Evolutionary conservation across 2,329 filamentous ascomycete genomes (phyloP).

Genomic region (Clarireedia sp.): DNA sequence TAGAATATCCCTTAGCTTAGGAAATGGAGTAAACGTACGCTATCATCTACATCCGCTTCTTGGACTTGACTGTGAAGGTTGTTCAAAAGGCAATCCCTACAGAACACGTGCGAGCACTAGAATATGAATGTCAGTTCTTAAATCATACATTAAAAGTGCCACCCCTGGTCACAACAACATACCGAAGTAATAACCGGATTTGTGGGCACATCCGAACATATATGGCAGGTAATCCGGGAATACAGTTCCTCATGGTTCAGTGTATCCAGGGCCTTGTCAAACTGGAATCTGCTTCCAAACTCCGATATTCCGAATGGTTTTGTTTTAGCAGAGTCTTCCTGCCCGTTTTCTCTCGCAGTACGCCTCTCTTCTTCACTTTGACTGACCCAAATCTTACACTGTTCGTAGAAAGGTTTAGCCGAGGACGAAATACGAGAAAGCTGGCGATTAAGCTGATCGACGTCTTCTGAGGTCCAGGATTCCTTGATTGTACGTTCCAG

Average conservation of each 20-base stretch:
- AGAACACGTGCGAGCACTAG: conserved; percentile 48
- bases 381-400: conserved; percentile 23
- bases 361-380: conserved; percentile 3
- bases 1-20: background rate
- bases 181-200: conserved; percentile 36
- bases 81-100: conserved; percentile 37
- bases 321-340: conserved; percentile 1
- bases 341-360: background rate
- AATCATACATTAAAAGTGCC: background rate
- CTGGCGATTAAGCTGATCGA: conserved; percentile 12
- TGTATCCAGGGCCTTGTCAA: conserved; percentile 27
- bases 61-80: conserved; percentile 15
- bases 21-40: background rate
- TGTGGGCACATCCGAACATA: conserved; percentile 35
- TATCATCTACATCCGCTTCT: background rate
- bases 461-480: conserved; percentile 24
- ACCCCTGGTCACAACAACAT: background rate
- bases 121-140: background rate
- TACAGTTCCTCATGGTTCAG: conserved; percentile 26
- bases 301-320: conserved; percentile 20
- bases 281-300: conserved; percentile 29
- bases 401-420: conserved; percentile 22
- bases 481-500: conserved; percentile 27
- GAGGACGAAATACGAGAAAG: conserved; percentile 9
- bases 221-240: conserved; percentile 32